A percentile compares a stretch with the other conserved stretches of the same genome.
Evolutionary conservation across 2,329 filamentous ascomycete species (phyloP).

Genomic region (Ophiobolus disseminans): DNA sequence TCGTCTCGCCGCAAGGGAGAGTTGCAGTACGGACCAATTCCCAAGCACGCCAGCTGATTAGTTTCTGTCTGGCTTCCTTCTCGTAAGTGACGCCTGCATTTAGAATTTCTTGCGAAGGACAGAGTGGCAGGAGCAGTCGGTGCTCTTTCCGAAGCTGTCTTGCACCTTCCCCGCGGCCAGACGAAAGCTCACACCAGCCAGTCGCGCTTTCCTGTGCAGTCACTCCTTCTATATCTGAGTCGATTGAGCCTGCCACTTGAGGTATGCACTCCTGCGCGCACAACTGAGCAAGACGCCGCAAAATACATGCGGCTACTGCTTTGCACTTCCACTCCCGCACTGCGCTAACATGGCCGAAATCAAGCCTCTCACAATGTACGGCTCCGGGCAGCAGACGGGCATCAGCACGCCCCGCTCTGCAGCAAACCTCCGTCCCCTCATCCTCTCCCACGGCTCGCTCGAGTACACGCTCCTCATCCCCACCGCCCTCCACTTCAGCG

Average conservation of each 20-base stretch:
- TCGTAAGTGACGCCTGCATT: constrained; percentile 9
- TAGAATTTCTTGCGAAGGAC: constrained; percentile 21
- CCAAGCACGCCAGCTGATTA: constrained; percentile 44
- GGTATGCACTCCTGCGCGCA: constrained; percentile 21
- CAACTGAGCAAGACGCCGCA: no score
- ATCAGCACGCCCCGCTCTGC: constrained; percentile 95
- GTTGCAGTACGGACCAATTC: constrained; percentile 42
- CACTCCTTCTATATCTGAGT: constrained; percentile 27
- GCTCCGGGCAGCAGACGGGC: constrained; percentile 89
- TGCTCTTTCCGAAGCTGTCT: constrained; percentile 13
- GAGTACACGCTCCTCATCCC: constrained; percentile 96
- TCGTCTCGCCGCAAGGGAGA: constrained; percentile 39
- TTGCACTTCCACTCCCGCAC: neutral
- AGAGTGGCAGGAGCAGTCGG: constrained; percentile 1
- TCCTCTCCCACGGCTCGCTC: constrained; percentile 89
- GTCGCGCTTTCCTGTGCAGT: constrained; percentile 25
- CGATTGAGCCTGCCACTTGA: constrained; percentile 15
- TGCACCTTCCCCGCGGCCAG: constrained; percentile 19
- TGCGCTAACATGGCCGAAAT: constrained; percentile 7
- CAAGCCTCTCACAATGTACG: constrained; percentile 67
- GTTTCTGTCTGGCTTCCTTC: constrained; percentile 37
- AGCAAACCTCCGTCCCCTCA: constrained; percentile 88
- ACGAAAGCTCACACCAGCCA: constrained; percentile 27
- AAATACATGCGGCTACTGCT: no score
- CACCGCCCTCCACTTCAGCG: constrained; percentile 94